Evolutionary conservation across 2,329 filamentous ascomycete species (phyloP), one percentile per base, ranked within the genome.

Genomic region (Xylariaceae sp.): DNA sequence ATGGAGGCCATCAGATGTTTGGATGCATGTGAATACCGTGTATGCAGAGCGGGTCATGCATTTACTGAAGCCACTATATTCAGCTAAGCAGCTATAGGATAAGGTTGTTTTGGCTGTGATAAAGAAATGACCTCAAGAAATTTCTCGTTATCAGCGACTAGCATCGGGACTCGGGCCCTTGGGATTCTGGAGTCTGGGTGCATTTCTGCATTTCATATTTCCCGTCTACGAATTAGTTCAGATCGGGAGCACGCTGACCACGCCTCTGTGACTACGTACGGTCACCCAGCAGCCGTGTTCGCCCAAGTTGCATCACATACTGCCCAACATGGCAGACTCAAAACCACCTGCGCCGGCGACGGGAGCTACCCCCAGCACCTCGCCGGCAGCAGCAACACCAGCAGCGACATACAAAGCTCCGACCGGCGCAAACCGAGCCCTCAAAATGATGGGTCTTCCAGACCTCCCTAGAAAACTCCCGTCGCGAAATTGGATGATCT

Each of bases 401-500:
- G 17, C 42, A 27, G 54, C 61, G 44, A 47, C 60, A 53, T 63
- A 71, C 66, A 75, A 78, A 58, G 67, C 71, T 54, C 62, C 72
- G 42, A 69, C 75, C 61, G 75, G 79, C 44, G 75, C 79, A 44
- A 92, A 92, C 70, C 86, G 85, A 39, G 87, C 83, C 47, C 81
- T 89, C 62, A 82, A 81, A 56, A 87, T 89, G 79, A 83, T 94
- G 73, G 92, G 92, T 49, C 75, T 99, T 51, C 92, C 92, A 44
- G 87, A 86, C 58, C 81, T 96, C 53, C 87, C 88, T 52, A 80
- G 85, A 60, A 90, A 84, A 69, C 82, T 99, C 15, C 94, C 94
- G 7, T 97, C 92, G 15, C 87, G 94, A 54, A 97, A 97, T 68
- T 99, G 94, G 94, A 83, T 94, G 72, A 96, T 99, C 63, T 99